These are phyloP conservation scores for Aspergillus persii DNA, from an alignment of 2,329 filamentous ascomycete genomes.

Conservation along the genomic window DNA sequence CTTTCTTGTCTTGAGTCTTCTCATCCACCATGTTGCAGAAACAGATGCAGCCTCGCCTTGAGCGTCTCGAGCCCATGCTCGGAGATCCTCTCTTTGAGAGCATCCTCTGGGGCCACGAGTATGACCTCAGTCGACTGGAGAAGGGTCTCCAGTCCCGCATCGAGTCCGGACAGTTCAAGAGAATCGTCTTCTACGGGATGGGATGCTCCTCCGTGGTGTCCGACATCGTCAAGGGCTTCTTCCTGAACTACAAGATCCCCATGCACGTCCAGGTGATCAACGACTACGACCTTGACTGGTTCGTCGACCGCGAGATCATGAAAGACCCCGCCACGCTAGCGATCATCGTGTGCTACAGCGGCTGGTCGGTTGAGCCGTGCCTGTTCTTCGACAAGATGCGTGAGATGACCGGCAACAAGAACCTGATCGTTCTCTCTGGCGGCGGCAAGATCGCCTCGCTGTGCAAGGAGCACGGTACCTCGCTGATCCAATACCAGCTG, in stretches of 20 bases:
- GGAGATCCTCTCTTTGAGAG: background rate
- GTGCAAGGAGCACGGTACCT: background rate
- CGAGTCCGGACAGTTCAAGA: background rate
- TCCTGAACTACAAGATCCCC: background rate
- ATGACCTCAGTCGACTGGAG: background rate
- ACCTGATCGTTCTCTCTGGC: background rate
- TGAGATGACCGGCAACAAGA: background rate
- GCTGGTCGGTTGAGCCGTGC: background rate
- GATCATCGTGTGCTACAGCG: background rate
- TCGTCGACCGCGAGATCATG: background rate
- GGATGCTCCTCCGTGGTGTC: background rate
- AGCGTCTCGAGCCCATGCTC: background rate
- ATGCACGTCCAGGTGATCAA: background rate
- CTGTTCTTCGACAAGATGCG: background rate
- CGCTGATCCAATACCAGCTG: background rate
- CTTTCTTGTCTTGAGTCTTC: too few species aligned
- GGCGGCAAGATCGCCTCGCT: background rate
- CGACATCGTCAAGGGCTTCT: background rate
- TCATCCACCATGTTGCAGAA: too few species aligned
- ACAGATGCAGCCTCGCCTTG: background rate
- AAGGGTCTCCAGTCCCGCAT: background rate
- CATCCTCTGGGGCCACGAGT: background rate
- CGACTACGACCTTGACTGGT: background rate
- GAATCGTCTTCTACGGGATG: background rate
- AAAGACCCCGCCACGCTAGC: background rate